Base-by-base conservation (phyloP, 1,284 basidiomycete genomes). In the Cerioporus squamosus region DNA sequence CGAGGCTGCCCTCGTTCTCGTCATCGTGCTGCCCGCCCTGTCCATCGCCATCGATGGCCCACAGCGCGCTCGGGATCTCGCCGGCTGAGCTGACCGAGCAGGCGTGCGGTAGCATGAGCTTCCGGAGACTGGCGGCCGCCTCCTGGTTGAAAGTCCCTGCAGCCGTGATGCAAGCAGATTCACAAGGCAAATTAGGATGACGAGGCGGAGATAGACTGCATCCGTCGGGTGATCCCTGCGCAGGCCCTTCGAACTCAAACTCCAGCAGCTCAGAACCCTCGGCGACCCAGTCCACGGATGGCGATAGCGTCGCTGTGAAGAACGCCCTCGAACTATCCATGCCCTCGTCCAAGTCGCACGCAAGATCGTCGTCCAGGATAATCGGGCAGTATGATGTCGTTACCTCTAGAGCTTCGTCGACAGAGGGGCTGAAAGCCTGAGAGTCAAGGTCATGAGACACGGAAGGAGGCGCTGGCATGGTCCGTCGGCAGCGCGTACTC, bases 1-100 rank as follows among this genome's bases (percentile, higher is more conserved):
- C 54, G 59, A 63, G 62, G 62, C 59, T 50, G 48, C 46, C 62
- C 62, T 59, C 59, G 53, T 60, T 60, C 48, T 44, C 39, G 48
- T 43, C 62, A 59, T 59, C 59, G 53, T 60, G 59, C 48, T 44
- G 31, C 23, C 46, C 45, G 26, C 15, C 45, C 29, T 26, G 40
- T 29, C 5, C 29, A 22, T 49, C 39, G 14, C 45, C 51, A 63
- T 63, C 62, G 59, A 60, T 63, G 23, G 31, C 50, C 57, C 24
- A n/a, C 6, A 12, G n/a, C 29, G 33, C 18, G 26, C 22, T 45
- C 20, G 48, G 24, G 33, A 15, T 22, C 31, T 38, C 20, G 36
- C 23, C 22, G 22, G 48, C 38, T 17, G 23, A 9, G 44, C 44
- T 49, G 44, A 29, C 26, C 26, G 36, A 44, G 40, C 31, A 43